Percentiles rank a stretch among this genome's conserved stretches.
phyloP scores from a whole-genome alignment of 2,329 filamentous ascomycete species.

The Colletotrichum tamarilloi region DNA sequence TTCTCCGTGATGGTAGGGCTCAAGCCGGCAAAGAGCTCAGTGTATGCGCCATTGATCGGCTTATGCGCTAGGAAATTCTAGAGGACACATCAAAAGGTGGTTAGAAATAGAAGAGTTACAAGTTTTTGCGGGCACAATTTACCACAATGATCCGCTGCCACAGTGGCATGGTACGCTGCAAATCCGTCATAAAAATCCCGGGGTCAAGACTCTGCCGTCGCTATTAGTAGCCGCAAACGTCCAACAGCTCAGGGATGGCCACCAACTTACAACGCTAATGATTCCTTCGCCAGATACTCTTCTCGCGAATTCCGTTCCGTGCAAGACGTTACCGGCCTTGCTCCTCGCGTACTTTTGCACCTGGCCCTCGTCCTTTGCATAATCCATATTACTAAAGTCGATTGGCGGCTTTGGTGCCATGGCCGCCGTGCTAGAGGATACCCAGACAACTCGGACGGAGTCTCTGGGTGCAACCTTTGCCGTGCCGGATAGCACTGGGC shows the following conservation, averaged over 20 bases:
- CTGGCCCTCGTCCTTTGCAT: constrained; percentile 39
- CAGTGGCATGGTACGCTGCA: constrained; percentile 22
- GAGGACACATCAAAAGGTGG: not conserved
- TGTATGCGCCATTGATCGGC: constrained; percentile 51
- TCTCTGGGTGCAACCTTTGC: constrained; percentile 38
- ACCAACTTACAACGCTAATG: constrained; percentile 1
- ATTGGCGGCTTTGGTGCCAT: constrained; percentile 39
- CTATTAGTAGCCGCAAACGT: not conserved
- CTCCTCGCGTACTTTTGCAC: constrained; percentile 43
- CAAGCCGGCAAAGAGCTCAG: constrained; percentile 53
- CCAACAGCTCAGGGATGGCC: no score
- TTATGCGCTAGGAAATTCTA: constrained; percentile 38
- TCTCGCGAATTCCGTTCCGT: constrained; percentile 42
- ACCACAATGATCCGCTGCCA: not conserved
- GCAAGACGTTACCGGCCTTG: constrained; percentile 44
- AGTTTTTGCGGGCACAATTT: not conserved
- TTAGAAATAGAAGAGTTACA: no score
- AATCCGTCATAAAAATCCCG: constrained; percentile 25
- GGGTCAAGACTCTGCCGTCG: constrained; percentile 11
- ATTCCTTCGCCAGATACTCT: constrained; percentile 18
- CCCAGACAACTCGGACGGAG: constrained; percentile 44
- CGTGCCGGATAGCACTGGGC: constrained; percentile 39
- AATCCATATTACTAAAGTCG: constrained; percentile 44
- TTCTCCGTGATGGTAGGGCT: constrained; percentile 48
- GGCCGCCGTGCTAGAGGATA: constrained; percentile 40